Base-by-base conservation (phyloP, 1,139 yeast species). In the Yamadazyma dushanensis region DNA sequence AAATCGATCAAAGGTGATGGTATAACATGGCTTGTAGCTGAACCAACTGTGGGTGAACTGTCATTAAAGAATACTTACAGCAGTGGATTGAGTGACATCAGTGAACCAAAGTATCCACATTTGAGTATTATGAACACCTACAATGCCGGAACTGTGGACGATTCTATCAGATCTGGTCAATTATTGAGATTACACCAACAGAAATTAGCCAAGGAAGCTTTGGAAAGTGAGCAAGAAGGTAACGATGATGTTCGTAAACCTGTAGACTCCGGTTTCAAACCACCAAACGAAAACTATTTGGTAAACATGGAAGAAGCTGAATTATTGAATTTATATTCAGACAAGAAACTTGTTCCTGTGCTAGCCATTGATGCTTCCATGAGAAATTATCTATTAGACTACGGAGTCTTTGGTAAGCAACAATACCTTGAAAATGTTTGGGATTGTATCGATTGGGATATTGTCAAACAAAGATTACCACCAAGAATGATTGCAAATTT, bases 361-460 rank as follows among this genome's bases (percentile, higher is more conserved):
- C 63, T 84, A 39, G 81, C 86, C 17, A 70, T 84, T 34, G 90
- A 84, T 56, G 83, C 79, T 8, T 79, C 86, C 23, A 83, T 85
- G 51, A 77, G 82, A 50, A 76, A 76, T 38, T 84, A 80, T 63
- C 59, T 83, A 37, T 61, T 75, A 42, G 92, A 84, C 57, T 84
- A 83, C 50, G 94, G 94, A 34, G 84, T 81, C 3, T 83, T 70
- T 55, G 94, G 94, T 37, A 84, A 84, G 57, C 73, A 68, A 42
- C 55, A 62, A 40, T 84, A 83, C 54, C 65, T 84, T 51, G 81
- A 82, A 45, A 81, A 82, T 48, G 74, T 76, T 20, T 82, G 92
- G 87, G 73, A 78, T 39, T 71, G 83, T 47, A 76, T 83, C 36
- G 82, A 84, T 56, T 84, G 94, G 94, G 70, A 72, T 29, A 65